Conservation (phyloP, 345 rosid species). For the Aegle marmelos region DNA sequence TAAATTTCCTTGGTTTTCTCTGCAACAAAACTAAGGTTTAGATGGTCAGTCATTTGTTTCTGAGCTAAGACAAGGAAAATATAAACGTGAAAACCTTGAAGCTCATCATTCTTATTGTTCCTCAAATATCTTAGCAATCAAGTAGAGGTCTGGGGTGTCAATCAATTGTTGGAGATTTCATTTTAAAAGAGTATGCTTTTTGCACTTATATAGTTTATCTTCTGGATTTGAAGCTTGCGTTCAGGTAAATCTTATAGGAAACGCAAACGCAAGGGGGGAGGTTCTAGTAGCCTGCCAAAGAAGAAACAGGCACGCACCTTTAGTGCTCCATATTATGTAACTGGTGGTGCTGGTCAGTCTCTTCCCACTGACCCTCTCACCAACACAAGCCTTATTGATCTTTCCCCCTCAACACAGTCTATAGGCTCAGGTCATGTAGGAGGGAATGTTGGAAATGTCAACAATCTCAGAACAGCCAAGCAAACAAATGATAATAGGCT, state of each 20-base stretch:
- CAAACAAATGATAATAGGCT: conserved; percentile 48
- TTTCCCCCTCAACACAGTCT: conserved; percentile 26
- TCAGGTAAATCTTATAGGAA: conserved; percentile 77
- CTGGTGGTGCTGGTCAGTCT: conserved; percentile 35
- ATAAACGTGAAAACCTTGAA: neutral
- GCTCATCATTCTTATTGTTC: neutral
- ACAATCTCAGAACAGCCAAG: conserved; percentile 25
- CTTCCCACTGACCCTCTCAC: conserved; percentile 38
- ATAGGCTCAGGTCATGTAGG: conserved; percentile 32
- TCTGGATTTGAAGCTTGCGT: conserved; percentile 49
- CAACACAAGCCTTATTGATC: conserved; percentile 32
- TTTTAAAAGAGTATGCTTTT: neutral
- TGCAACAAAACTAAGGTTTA: neutral
- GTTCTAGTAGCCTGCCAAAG: conserved; percentile 52
- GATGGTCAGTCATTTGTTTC: too few relatives aligned
- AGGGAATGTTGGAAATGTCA: conserved; percentile 32
- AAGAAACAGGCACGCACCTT: conserved; percentile 60
- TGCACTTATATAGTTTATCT: neutral
- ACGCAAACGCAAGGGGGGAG: conserved; percentile 74
- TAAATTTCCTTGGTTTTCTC: neutral
- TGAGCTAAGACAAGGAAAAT: neutral
- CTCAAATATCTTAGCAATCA: neutral
- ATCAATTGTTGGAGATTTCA: neutral
- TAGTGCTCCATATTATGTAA: conserved; percentile 27
- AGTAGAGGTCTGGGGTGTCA: neutral